phyloP scores from a whole-genome alignment of 2,329 filamentous ascomycete species.

The Fusarium incarnatum region DNA sequence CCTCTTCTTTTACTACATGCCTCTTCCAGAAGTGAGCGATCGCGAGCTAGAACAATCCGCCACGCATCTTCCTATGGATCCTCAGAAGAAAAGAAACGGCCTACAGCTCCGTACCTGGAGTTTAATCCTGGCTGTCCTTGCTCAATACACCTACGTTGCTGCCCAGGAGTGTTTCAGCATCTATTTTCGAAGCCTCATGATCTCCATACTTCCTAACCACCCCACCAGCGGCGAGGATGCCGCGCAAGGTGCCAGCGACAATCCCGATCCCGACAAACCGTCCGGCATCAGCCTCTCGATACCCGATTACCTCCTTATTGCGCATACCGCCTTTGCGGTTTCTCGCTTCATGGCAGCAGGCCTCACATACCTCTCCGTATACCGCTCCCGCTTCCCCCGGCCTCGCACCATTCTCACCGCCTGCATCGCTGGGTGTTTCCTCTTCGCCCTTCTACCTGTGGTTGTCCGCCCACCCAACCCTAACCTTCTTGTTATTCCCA shows the following conservation, averaged over 20 bases:
- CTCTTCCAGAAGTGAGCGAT: conserved; percentile 70
- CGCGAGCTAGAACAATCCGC: conserved; percentile 64
- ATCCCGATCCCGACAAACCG: conserved; percentile 51
- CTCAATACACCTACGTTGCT: conserved; percentile 84
- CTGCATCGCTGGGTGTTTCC: conserved; percentile 69
- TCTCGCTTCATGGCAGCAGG: conserved; percentile 77
- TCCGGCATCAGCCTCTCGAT: conserved; percentile 64
- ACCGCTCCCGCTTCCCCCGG: conserved; percentile 64
- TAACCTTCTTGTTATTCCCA: conserved; percentile 67
- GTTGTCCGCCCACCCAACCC: conserved; percentile 58
- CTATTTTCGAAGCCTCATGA: conserved; percentile 67
- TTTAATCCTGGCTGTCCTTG: conserved; percentile 76
- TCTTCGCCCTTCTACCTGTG: conserved; percentile 64
- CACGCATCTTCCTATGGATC: conserved; percentile 61
- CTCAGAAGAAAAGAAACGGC: conserved; percentile 62
- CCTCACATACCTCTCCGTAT: conserved; percentile 69
- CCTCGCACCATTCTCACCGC: conserved; percentile 77
- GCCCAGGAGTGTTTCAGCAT: conserved; percentile 75
- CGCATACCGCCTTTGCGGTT: conserved; percentile 77
- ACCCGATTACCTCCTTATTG: conserved; percentile 76
- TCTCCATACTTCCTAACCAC: conserved; percentile 53
- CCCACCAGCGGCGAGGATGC: conserved; percentile 36
- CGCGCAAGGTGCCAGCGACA: conserved; percentile 39
- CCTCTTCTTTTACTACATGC: conserved; percentile 76
- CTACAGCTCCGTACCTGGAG: conserved; percentile 66